Evolutionary conservation across 306 rosid species (phyloP).

Genomic region (Begonia peltatifolia): DNA sequence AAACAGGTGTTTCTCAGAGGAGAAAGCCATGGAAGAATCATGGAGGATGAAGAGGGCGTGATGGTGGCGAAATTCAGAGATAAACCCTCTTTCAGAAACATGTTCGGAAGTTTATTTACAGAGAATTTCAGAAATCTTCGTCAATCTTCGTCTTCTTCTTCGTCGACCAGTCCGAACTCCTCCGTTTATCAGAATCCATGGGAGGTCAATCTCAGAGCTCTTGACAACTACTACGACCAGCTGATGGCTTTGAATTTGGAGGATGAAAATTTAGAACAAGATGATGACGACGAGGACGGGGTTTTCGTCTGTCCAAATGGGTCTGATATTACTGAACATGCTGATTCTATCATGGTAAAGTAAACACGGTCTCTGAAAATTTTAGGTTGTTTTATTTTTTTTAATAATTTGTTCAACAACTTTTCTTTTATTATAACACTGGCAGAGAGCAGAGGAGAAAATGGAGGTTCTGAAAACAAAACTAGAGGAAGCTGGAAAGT

Average conservation of each 20-base stretch:
- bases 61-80: slow-evolving; percentile 41
- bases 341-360: slow-evolving; percentile 35
- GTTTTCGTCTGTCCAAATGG: slow-evolving; percentile 26
- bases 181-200: slow-evolving; percentile 30
- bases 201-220: slow-evolving; percentile 41
- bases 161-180: slow-evolving; percentile 23
- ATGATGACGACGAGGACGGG: slow-evolving; percentile 15
- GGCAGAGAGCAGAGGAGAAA: slow-evolving; percentile 33
- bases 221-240: slow-evolving; percentile 42
- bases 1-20: slow-evolving; percentile 47
- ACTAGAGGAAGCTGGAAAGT: slow-evolving; percentile 29
- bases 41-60: slow-evolving; percentile 74
- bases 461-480: slow-evolving; percentile 23
- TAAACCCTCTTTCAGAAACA: slow-evolving; percentile 35
- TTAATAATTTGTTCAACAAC: neutral
- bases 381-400: no score
- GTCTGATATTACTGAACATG: slow-evolving; percentile 22
- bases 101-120: slow-evolving; percentile 55
- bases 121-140: slow-evolving; percentile 16
- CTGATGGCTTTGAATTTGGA: slow-evolving; percentile 28
- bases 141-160: slow-evolving; percentile 21
- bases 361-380: neutral
- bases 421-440: neutral
- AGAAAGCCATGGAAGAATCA: slow-evolving; percentile 36
- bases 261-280: slow-evolving; percentile 18